A percentile compares a stretch with the other conserved stretches of the same genome.
Evolutionary conservation across 345 rosid genomes (phyloP).

Genomic region (Citrus sp.): DNA sequence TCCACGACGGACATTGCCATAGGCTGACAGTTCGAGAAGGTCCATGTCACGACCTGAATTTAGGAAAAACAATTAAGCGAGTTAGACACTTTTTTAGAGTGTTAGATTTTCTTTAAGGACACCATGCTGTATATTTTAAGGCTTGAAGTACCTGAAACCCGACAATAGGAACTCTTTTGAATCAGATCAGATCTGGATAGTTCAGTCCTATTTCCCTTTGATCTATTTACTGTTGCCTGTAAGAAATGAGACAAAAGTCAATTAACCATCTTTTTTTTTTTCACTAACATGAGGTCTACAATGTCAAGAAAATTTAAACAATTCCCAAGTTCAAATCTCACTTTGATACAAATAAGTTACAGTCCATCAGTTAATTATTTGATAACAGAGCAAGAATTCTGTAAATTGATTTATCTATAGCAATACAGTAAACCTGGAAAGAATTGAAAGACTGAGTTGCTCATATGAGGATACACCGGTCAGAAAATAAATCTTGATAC

Average conservation of each 20-base stretch:
- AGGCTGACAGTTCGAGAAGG: slow-evolving; percentile 81
- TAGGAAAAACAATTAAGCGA: slow-evolving; percentile 9
- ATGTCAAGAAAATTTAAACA: not conserved
- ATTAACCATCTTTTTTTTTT: not conserved
- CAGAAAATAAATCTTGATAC: not conserved
- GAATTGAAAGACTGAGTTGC: not conserved
- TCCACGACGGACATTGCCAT: slow-evolving; percentile 67
- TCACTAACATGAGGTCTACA: not conserved
- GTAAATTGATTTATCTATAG: not conserved
- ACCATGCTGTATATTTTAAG: not conserved
- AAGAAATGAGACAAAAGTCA: not conserved
- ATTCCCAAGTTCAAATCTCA: not conserved
- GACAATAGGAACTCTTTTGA: slow-evolving; percentile 83
- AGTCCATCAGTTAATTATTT: not conserved
- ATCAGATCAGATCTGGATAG: slow-evolving; percentile 81
- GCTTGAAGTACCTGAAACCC: slow-evolving; percentile 65
- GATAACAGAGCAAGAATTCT: not conserved
- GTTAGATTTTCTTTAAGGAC: not conserved
- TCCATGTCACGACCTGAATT: slow-evolving; percentile 85
- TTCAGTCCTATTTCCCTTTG: slow-evolving; percentile 84
- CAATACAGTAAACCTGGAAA: not conserved
- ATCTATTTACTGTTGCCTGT: slow-evolving; percentile 84
- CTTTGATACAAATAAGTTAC: not conserved
- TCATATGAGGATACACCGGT: not conserved
- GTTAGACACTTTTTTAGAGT: slow-evolving; percentile 3